These are phyloP conservation scores for Pelargonium nanum DNA, from an alignment of 345 rosid genomes.

Conservation along the genomic window DNA sequence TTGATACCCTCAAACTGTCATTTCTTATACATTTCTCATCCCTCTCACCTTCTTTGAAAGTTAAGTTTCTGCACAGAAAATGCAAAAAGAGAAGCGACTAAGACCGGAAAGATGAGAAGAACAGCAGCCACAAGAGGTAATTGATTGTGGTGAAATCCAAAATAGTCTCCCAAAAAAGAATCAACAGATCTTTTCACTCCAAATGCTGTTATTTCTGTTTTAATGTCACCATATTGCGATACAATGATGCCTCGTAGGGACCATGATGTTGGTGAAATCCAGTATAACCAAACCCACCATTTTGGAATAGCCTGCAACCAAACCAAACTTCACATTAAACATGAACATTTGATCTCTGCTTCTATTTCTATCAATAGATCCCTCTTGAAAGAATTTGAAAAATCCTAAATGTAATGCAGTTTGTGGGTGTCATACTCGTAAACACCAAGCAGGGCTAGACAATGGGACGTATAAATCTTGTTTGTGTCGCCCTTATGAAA, in stretches of 20 bases:
- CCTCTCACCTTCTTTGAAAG: too few species aligned
- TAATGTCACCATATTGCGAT: conserved; percentile 36
- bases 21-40: too few species aligned
- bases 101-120: conserved; percentile 19
- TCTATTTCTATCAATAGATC: too few species aligned
- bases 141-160: conserved; percentile 22
- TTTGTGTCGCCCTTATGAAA: too few species aligned
- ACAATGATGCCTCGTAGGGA: conserved; percentile 25
- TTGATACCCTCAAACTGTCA: too few species aligned
- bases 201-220: conserved; percentile 12
- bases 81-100: conserved; percentile 23
- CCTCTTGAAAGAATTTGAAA: too few species aligned
- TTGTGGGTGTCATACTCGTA: too few species aligned
- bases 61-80: background rate
- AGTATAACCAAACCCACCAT: conserved; percentile 41
- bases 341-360: too few species aligned
- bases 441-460: too few species aligned
- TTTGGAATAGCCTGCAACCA: conserved; percentile 30
- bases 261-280: conserved; percentile 34
- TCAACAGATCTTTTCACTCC: conserved; percentile 20
- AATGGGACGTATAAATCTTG: too few species aligned
- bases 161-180: conserved; percentile 18
- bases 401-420: too few species aligned
- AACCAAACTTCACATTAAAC: too few species aligned
- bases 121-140: conserved; percentile 16